A percentile compares a stretch with the other conserved stretches of the same genome.
These are phyloP conservation scores for Pseudogymnoascus sp. DNA, from an alignment of 2,329 filamentous ascomycete species.

Conservation along the genomic window DNA sequence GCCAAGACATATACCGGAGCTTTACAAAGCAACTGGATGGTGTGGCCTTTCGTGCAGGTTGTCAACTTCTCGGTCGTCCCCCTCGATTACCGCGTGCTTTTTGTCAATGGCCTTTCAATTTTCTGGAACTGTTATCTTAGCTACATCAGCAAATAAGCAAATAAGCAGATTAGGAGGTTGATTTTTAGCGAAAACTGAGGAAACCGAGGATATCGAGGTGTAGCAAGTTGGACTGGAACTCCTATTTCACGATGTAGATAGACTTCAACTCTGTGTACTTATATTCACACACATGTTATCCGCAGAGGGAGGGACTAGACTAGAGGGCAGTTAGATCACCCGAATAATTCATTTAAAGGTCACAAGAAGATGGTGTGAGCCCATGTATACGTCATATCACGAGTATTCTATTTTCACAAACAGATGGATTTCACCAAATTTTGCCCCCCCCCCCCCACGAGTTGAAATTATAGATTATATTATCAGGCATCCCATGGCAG, in stretches of 20 bases:
- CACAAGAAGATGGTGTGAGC: neutral
- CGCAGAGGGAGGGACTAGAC: neutral
- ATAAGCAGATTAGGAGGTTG: neutral
- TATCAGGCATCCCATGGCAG: neutral
- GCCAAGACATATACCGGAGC: conserved; percentile 49
- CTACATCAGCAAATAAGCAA: conserved; percentile 23
- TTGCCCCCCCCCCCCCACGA: neutral
- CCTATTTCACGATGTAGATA: neutral
- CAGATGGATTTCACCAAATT: neutral
- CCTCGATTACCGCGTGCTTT: conserved; percentile 57
- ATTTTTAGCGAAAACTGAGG: neutral
- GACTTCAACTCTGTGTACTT: neutral
- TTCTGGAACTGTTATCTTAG: conserved; percentile 40
- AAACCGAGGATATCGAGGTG: neutral
- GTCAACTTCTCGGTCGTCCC: conserved; percentile 65
- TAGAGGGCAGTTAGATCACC: neutral
- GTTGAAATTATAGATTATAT: neutral
- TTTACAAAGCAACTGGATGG: conserved; percentile 59
- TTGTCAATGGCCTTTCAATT: conserved; percentile 61
- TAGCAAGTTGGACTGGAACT: neutral
- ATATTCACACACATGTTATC: neutral
- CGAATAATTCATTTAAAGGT: neutral
- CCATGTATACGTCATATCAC: neutral
- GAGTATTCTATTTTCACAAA: neutral
- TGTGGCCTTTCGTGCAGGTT: conserved; percentile 62